A percentile compares a stretch with the other conserved stretches of the same genome.
These are phyloP conservation scores for Pyricularia pennisetigena DNA, from an alignment of 2,329 filamentous ascomycete species.

Conservation along the genomic window DNA sequence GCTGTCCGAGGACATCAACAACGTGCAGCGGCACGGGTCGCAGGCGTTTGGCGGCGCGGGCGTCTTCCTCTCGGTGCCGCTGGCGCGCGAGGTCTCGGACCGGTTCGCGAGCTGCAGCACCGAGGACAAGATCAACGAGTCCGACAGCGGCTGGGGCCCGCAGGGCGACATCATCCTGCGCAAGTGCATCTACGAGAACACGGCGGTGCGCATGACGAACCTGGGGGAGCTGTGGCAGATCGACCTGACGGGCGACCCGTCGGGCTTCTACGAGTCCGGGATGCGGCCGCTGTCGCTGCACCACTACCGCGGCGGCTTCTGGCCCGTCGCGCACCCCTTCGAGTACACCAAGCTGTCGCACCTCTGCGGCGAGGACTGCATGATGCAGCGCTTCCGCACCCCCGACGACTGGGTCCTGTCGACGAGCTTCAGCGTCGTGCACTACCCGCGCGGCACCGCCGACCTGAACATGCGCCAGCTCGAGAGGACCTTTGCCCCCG, in stretches of 20 bases:
- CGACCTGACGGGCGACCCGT: conserved; percentile 49
- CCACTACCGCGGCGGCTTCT: conserved; percentile 53
- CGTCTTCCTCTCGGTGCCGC: conserved; percentile 47
- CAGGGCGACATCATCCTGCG: conserved; percentile 52
- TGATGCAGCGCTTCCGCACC: conserved; percentile 47
- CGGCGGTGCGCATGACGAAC: conserved; percentile 44
- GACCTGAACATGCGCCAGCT: conserved; percentile 15
- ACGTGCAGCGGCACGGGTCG: conserved; percentile 49
- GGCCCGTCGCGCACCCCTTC: conserved; percentile 43
- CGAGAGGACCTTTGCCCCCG: conserved; percentile 21
- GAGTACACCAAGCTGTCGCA: conserved; percentile 48
- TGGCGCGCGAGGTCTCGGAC: conserved; percentile 21
- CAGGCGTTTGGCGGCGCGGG: conserved; percentile 56
- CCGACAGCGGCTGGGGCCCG: conserved; percentile 48
- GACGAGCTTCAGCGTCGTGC: conserved; percentile 49
- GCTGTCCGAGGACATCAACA: conserved; percentile 50
- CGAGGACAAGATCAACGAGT: conserved; percentile 39
- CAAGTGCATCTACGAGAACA: conserved; percentile 55
- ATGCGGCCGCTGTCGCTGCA: conserved; percentile 51
- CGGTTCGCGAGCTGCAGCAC: conserved; percentile 26
- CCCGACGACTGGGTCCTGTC: conserved; percentile 44
- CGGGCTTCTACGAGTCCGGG: conserved; percentile 54
- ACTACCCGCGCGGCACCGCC: conserved; percentile 41
- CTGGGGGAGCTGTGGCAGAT: conserved; percentile 51
- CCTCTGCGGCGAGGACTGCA: conserved; percentile 51